Evolutionary conservation across 306 rosid genomes (phyloP).

Genomic region (Begonia peltatifolia): DNA sequence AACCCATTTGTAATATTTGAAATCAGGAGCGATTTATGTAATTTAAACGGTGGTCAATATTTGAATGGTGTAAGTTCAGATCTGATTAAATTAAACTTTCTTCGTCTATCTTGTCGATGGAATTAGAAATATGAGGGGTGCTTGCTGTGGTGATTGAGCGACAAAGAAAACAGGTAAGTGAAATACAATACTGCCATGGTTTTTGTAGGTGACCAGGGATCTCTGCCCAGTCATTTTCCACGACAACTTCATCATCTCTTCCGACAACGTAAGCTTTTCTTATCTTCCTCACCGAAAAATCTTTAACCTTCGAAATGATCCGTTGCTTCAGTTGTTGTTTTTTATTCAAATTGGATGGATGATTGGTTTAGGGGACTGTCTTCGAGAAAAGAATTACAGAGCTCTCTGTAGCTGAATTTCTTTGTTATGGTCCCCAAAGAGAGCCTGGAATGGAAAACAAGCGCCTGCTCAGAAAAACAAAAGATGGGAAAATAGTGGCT

Average conservation of each 20-base stretch:
- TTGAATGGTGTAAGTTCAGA: too few species aligned
- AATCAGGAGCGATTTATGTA: too few species aligned
- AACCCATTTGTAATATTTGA: too few species aligned
- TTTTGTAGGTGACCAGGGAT: slow-evolving; percentile 80
- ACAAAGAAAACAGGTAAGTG: slow-evolving; percentile 2
- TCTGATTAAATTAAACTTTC: not conserved
- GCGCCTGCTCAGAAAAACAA: slow-evolving; percentile 33
- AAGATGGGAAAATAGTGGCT: slow-evolving; percentile 30
- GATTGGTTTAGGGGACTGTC: slow-evolving; percentile 41
- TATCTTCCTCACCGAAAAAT: not conserved
- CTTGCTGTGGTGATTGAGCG: slow-evolving; percentile 7
- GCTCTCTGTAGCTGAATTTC: slow-evolving; percentile 38
- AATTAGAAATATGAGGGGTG: not conserved
- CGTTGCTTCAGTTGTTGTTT: not conserved
- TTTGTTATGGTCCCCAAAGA: slow-evolving; percentile 54
- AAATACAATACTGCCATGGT: not conserved
- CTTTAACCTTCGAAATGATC: not conserved
- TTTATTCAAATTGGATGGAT: not conserved
- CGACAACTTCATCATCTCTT: slow-evolving; percentile 35
- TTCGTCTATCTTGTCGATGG: not conserved
- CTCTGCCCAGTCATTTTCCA: slow-evolving; percentile 77
- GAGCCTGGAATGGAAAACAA: slow-evolving; percentile 36
- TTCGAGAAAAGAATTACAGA: slow-evolving; percentile 48
- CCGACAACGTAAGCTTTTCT: slow-evolving; percentile 34
- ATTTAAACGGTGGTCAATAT: too few species aligned